A percentile compares a stretch with the other conserved stretches of the same genome.
phyloP scores from a whole-genome alignment of 2,329 filamentous ascomycete species.

The Tothia fuscella region DNA sequence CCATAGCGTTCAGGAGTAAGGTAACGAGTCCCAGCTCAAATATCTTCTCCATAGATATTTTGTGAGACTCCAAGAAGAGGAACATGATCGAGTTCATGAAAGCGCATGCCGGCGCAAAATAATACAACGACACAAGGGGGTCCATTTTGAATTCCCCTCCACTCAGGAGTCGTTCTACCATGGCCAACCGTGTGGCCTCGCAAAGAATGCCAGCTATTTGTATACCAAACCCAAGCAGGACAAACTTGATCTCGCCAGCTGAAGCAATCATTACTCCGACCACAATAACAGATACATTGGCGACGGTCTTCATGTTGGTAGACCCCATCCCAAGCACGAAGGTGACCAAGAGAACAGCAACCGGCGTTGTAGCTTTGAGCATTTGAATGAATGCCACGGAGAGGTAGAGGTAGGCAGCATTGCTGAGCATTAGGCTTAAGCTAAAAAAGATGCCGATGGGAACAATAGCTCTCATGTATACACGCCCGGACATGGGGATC shows the following conservation, averaged over 20 bases:
- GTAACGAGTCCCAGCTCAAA: conserved; percentile 61
- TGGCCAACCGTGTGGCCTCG: conserved; percentile 70
- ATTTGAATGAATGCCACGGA: conserved; percentile 19
- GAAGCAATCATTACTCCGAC: conserved; percentile 90
- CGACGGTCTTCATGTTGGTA: conserved; percentile 73
- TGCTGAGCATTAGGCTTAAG: conserved; percentile 16
- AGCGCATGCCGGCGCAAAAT: conserved; percentile 77
- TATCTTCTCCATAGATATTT: conserved; percentile 56
- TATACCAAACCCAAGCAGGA: conserved; percentile 65
- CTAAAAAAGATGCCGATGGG: conserved; percentile 17
- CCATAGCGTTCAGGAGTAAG: conserved; percentile 63
- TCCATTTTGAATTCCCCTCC: conserved; percentile 87
- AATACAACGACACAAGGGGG: conserved; percentile 77
- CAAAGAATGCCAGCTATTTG: conserved; percentile 69
- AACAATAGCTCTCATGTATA: conserved; percentile 17
- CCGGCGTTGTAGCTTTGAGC: conserved; percentile 75
- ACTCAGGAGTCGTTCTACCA: conserved; percentile 74
- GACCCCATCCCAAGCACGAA: conserved; percentile 79
- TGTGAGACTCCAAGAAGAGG: conserved; percentile 61
- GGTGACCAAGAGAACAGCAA: conserved; percentile 79
- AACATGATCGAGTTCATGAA: conserved; percentile 67
- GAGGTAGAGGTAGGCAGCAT: conserved; percentile 17
- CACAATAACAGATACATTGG: conserved; percentile 91
- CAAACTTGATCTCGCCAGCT: conserved; percentile 90
- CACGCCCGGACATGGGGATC: conserved; percentile 17